These are phyloP conservation scores for Coleophoma eucalyptorum DNA, from an alignment of 2,329 filamentous ascomycete species.

Conservation along the genomic window DNA sequence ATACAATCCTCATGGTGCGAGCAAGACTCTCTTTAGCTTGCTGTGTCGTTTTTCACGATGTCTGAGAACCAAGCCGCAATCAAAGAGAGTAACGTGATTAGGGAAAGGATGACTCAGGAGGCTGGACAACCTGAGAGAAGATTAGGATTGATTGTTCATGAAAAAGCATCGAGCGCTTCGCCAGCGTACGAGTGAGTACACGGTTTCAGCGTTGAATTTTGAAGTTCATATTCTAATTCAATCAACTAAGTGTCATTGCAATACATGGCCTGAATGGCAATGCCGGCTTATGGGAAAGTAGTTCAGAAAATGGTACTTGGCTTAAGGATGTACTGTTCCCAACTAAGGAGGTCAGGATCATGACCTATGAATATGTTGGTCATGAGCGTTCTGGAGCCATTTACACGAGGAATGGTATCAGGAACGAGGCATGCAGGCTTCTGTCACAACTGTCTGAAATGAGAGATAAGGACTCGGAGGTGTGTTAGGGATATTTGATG, in stretches of 20 bases:
- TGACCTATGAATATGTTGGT: constrained; percentile 2
- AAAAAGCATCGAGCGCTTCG: no score
- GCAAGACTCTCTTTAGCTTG: no score
- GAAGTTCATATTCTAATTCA: background rate
- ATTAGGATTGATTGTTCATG: no score
- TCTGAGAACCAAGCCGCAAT: no score
- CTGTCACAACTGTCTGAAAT: constrained; percentile 5
- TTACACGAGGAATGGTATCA: constrained; percentile 4
- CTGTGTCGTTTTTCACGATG: no score
- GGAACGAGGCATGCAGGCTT: constrained; percentile 4
- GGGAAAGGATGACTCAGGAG: no score
- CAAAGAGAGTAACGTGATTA: no score
- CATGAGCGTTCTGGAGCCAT: background rate
- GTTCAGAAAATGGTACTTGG: background rate
- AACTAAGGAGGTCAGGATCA: background rate
- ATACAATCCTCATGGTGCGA: no score
- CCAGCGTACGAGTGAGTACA: no score
- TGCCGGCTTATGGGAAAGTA: background rate
- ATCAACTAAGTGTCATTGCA: constrained; percentile 5
- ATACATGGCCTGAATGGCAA: constrained; percentile 5
- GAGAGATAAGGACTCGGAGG: background rate
- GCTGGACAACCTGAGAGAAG: no score
- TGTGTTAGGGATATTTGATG: background rate
- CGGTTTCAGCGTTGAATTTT: no score
- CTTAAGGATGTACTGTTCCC: background rate